Percentiles rank a stretch among this genome's conserved stretches.
phyloP scores from a whole-genome alignment of 2,329 filamentous ascomycete species.

The Pseudogymnoascus sp. region DNA sequence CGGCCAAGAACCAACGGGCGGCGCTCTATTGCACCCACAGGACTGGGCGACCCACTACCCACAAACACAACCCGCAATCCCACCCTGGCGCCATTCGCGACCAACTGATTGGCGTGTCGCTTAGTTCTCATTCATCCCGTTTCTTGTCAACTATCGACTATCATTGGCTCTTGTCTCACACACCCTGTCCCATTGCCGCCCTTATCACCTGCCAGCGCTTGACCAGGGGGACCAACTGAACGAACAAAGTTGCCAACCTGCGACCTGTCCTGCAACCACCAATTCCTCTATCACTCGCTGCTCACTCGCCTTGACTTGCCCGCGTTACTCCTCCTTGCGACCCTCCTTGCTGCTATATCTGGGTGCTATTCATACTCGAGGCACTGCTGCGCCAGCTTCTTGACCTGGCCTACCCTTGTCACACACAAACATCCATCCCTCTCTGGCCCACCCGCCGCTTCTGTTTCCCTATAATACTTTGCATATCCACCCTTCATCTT shows the following conservation, averaged over 20 bases:
- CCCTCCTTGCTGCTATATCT: not conserved
- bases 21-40: constrained; percentile 3
- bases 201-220: constrained; percentile 1
- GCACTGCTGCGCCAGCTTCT: not conserved
- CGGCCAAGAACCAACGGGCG: constrained; percentile 5
- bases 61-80: not conserved
- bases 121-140: constrained; percentile 3
- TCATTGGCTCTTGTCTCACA: not conserved
- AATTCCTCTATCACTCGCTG: not conserved
- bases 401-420: not conserved
- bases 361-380: not conserved
- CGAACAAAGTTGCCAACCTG: not conserved
- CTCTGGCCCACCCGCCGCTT: not conserved
- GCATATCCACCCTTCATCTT: not conserved
- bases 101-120: constrained; percentile 1
- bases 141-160: not conserved
- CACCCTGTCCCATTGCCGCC: not conserved
- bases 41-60: constrained; percentile 1
- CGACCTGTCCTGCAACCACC: not conserved
- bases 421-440: not conserved
- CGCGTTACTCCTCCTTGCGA: not conserved
- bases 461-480: constrained; percentile 6
- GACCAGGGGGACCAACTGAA: constrained; percentile 6
- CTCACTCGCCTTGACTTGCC: not conserved
- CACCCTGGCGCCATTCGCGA: not conserved